Evolutionary conservation across 208 protist genomes (phyloP), one percentile per base, ranked within the genome.

Genomic region (Chromosphaera perkinsii): DNA sequence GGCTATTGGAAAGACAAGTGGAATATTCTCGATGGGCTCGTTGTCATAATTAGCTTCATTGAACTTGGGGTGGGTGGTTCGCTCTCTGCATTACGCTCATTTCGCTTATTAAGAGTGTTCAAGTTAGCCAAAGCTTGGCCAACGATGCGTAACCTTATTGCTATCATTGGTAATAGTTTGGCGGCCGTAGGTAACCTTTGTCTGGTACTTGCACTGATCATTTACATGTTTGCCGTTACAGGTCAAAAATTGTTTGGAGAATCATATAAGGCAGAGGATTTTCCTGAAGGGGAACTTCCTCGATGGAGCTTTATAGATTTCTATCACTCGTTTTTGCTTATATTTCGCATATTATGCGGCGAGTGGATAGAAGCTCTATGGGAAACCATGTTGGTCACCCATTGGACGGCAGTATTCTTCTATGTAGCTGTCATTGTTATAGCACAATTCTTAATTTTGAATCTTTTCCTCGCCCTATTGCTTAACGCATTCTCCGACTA

Each of bases 71-170:
- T 74, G 49, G 12, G 80, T 51, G 31, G 20, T 27, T 22, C 3
- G 37, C 29, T 88, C 32, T 87, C 82, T 80, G 90, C 88, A 72
- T 90, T 82, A 4, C 69, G 78, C 17, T 26, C 54, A 4, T 55
- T 82, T 22, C 74, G 74, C 14, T 20, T 77, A 5, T n/a, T 82
- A 10, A 57, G 77, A 1, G 47, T 77, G 27, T 66, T 82, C 48
- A 66, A 59, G 47, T 57, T 81, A 22, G 35, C 59, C 20, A 61
- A 61, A 12, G 36, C 33, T 14, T 80, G 77, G 54, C 3, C 65
- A 59, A 72, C 60, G 40, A 64, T 43, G 63, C 69, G 32, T 17
- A 22, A 54, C 33, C 14, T 82, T 20, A 17, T 81, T 40, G 1
- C 4, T 22, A 35, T 45, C n/a, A 39, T 77, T 35, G 12, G 27